These are phyloP conservation scores for Neurospora intermedia DNA, from an alignment of 495 filamentous ascomycete genomes.

Conservation along the genomic window DNA sequence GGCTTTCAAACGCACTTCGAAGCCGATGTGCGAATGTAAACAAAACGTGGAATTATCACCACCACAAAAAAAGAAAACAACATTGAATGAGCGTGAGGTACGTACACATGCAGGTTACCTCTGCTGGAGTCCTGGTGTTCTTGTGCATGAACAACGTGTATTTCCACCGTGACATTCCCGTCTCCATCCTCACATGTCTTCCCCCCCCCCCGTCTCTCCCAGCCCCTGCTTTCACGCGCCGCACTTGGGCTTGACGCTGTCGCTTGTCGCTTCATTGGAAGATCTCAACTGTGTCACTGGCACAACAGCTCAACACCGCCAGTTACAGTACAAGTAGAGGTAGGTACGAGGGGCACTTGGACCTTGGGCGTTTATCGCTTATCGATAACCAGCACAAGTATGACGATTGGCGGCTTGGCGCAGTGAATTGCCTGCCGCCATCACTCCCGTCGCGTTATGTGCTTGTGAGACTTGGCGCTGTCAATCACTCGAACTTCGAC, in stretches of 20 bases:
- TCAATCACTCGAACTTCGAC: background rate
- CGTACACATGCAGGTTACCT: background rate
- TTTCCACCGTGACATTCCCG: background rate
- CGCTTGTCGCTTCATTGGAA: background rate
- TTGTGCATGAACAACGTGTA: background rate
- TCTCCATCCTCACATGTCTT: background rate
- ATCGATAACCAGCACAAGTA: background rate
- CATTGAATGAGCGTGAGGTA: background rate
- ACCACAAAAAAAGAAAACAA: background rate
- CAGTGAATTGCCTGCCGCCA: background rate
- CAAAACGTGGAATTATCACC: background rate
- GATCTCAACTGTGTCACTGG: background rate
- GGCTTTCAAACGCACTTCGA: background rate
- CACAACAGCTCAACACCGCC: background rate
- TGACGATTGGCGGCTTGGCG: background rate
- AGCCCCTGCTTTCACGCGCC: background rate
- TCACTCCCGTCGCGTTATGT: background rate
- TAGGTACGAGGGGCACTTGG: background rate
- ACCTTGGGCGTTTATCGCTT: background rate
- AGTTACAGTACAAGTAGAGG: background rate
- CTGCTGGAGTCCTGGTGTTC: background rate
- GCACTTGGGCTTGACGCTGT: background rate
- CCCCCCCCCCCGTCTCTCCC: background rate
- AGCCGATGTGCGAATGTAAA: background rate
- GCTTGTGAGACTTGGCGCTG: background rate